These are phyloP conservation scores for Grammothele lineata DNA, from an alignment of 768 basidiomycete genomes.

Conservation along the genomic window DNA sequence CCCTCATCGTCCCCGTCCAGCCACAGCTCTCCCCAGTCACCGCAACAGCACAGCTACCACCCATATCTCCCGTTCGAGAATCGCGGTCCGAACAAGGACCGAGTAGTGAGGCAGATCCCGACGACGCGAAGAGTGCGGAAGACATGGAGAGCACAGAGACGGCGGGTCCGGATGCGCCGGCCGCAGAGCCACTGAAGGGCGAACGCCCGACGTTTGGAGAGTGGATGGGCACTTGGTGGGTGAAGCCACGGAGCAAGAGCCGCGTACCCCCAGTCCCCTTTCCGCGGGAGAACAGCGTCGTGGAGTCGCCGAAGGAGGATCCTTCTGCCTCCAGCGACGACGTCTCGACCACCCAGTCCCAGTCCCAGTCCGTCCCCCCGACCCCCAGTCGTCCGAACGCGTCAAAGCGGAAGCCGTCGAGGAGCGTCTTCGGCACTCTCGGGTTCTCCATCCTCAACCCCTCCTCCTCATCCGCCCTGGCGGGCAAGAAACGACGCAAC, in stretches of 20 bases:
- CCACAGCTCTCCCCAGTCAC: slow-evolving; percentile 7
- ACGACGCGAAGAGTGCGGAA: neutral
- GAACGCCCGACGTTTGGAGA: slow-evolving; percentile 48
- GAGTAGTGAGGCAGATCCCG: neutral
- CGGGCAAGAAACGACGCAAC: slow-evolving; percentile 18
- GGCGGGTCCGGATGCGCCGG: neutral
- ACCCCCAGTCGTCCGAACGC: neutral
- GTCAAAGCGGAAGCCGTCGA: slow-evolving; percentile 41
- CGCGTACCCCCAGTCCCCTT: slow-evolving; percentile 4
- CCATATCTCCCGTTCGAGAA: neutral
- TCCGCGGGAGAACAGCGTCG: neutral
- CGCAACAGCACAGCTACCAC: slow-evolving; percentile 4
- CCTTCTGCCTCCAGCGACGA: slow-evolving; percentile 3
- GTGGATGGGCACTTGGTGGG: slow-evolving; percentile 79
- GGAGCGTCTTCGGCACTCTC: slow-evolving; percentile 68
- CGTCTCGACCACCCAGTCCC: slow-evolving; percentile 6
- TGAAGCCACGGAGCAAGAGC: slow-evolving; percentile 37
- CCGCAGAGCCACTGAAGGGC: slow-evolving; percentile 15
- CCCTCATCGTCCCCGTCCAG: neutral
- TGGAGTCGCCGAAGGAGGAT: slow-evolving; percentile 8
- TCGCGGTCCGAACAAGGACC: neutral
- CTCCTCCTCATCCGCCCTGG: slow-evolving; percentile 17
- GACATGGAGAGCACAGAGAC: slow-evolving; percentile 5
- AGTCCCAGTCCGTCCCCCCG: slow-evolving; percentile 10
- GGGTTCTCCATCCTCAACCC: slow-evolving; percentile 68